Conservation (phyloP, 2,329 filamentous ascomycete species). For the Colletotrichum australisinense region DNA sequence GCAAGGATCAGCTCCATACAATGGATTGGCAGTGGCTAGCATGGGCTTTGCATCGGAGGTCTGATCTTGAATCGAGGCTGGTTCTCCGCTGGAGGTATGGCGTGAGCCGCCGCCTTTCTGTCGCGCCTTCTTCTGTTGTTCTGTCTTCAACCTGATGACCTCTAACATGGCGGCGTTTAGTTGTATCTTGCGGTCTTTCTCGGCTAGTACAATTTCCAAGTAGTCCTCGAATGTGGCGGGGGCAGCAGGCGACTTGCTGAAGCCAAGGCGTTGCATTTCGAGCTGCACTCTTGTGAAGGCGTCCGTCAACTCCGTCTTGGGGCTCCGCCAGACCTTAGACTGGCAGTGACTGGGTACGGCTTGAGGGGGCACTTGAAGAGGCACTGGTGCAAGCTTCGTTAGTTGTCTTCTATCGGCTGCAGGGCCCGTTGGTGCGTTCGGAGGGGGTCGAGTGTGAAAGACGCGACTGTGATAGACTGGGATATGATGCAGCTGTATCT, state of each 20-base stretch:
- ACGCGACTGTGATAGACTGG: background rate
- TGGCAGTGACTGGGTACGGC: slow-evolving; percentile 34
- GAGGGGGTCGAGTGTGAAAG: slow-evolving; percentile 12
- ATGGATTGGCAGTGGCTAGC: slow-evolving; percentile 44
- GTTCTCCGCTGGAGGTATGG: background rate
- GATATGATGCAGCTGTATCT: slow-evolving; percentile 16
- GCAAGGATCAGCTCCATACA: slow-evolving; percentile 47
- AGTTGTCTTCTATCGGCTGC: background rate
- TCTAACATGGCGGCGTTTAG: background rate
- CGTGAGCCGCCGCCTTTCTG: slow-evolving; percentile 7
- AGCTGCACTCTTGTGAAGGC: slow-evolving; percentile 49
- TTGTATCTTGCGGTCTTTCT: slow-evolving; percentile 16
- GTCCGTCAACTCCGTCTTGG: slow-evolving; percentile 45
- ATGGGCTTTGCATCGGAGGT: background rate
- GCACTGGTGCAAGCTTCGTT: background rate
- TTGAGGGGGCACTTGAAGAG: background rate
- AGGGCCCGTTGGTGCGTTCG: slow-evolving; percentile 3
- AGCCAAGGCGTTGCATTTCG: slow-evolving; percentile 50
- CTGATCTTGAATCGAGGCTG: slow-evolving; percentile 7
- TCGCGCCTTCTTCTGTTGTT: slow-evolving; percentile 37
- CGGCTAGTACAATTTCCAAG: slow-evolving; percentile 33
- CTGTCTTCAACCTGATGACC: background rate
- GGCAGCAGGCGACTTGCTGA: slow-evolving; percentile 50
- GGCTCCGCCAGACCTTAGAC: slow-evolving; percentile 53
- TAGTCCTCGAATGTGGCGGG: slow-evolving; percentile 47